These are phyloP conservation scores for Paralagenidium karlingii DNA, from an alignment of 352 stramenopile species.

Conservation along the genomic window DNA sequence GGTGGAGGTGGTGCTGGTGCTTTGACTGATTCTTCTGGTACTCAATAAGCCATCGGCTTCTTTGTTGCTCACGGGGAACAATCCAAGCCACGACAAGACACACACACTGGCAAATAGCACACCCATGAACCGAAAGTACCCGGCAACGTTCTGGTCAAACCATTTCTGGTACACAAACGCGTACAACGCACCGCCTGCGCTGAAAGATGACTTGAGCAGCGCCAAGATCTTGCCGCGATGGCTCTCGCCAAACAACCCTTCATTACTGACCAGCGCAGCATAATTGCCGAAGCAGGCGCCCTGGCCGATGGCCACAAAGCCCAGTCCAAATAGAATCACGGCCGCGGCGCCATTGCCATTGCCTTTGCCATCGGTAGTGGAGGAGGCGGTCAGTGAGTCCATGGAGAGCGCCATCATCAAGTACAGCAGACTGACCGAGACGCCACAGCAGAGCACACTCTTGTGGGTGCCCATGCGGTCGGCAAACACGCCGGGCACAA, in stretches of 20 bases:
- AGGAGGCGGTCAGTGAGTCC: too few relatives aligned
- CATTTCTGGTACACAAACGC: slow-evolving; percentile 45
- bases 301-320: slow-evolving; percentile 44
- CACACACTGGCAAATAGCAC: slow-evolving; percentile 36
- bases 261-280: slow-evolving; percentile 52
- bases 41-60: too few relatives aligned
- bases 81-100: slow-evolving; percentile 30
- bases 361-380: too few relatives aligned
- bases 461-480: slow-evolving; percentile 48
- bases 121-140: slow-evolving; percentile 67
- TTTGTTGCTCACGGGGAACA: too few relatives aligned
- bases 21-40: too few relatives aligned
- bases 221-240: slow-evolving; percentile 67
- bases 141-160: slow-evolving; percentile 33
- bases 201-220: slow-evolving; percentile 49
- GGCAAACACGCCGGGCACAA: slow-evolving; percentile 47
- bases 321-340: slow-evolving; percentile 29
- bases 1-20: too few relatives aligned
- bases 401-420: too few relatives aligned
- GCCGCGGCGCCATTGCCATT: too few relatives aligned
- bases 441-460: slow-evolving; percentile 43
- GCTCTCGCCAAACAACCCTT: slow-evolving; percentile 48
- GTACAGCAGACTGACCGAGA: slow-evolving; percentile 14
- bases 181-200: slow-evolving; percentile 51
- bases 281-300: slow-evolving; percentile 61